These are phyloP conservation scores for Ilex aquifolium DNA, from an alignment of 257 asterid genomes.

Conservation along the genomic window DNA sequence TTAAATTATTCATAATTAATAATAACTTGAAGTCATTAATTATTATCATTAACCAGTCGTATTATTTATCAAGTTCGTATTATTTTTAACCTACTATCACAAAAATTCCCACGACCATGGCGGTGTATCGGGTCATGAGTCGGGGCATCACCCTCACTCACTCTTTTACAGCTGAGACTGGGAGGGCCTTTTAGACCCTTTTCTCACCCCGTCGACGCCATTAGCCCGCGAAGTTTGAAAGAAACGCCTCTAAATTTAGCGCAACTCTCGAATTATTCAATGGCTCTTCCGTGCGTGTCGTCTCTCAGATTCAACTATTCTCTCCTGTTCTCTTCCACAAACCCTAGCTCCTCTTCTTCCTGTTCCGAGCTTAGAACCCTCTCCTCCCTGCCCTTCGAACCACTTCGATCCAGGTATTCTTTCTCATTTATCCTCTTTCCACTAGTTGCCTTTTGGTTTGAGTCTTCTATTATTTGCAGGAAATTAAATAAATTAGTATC, in stretches of 20 bases:
- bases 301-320: constrained; percentile 1
- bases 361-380: constrained; percentile 34
- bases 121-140: too few relatives aligned
- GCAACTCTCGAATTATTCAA: too few relatives aligned
- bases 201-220: not conserved
- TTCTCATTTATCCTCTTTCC: not conserved
- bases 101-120: not conserved
- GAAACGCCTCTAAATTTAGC: not conserved
- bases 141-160: not conserved
- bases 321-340: constrained; percentile 20
- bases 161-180: not conserved
- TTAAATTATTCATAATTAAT: too few relatives aligned
- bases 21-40: too few relatives aligned
- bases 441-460: not conserved
- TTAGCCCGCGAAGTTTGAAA: not conserved
- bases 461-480: constrained; percentile 19
- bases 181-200: not conserved
- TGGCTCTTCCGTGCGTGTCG: not conserved
- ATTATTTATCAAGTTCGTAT: too few relatives aligned
- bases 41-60: too few relatives aligned
- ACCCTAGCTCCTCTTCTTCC: constrained; percentile 31
- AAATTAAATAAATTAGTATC: constrained; percentile 25
- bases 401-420: constrained; percentile 22
- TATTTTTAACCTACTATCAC: too few relatives aligned
- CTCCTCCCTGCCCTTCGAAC: constrained; percentile 39